Evolutionary conservation across 805 yeast genomes (phyloP), one percentile per base, ranked within the genome.

Genomic region (Starmerella bombi): DNA sequence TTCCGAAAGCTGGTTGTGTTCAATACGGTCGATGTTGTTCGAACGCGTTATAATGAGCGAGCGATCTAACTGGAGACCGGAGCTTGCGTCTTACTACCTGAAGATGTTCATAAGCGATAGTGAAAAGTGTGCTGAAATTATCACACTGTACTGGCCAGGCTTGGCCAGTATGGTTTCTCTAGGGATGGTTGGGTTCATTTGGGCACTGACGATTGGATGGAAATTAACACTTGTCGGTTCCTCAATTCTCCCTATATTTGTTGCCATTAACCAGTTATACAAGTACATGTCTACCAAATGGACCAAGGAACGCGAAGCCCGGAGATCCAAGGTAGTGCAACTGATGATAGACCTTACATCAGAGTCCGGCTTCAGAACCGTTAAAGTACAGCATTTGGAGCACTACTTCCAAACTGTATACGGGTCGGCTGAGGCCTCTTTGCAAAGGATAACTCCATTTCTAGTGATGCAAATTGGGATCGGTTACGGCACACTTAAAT

Each of bases 191-290:
- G 93, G 95, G 3, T 46, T 77, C 4, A 62, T 74, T 5, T 91
- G 96, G 96, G 75, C 95, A 0, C 46, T 84, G 1, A 68, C 67
- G 0, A 56, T 68, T 9, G 94, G 95, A 0, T 91, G 97, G 97
- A 80, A 78, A 52, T 61, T 91, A 32, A 72, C 95, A 1, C 60
- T 88, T 8, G 91, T 83, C 2, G 93, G 94, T 2, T 51, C 86
- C 9, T 69, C 94, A 0, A 65, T 85, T 57, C 67, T 80, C 12
- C 93, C 94, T 0, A 47, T 75, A 10, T 74, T 81, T 37, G 51
- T 72, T 0, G 20, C 71, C 0, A 52, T 74, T 1, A 70, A 86
- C 2, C 59, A 63, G 0, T 34, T 64, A 1, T 82, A 74, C 56
- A 74, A 81, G 5, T 44, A 54, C 0, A 37, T 74, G 3, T 29